These are phyloP conservation scores for Cladobotryum mycophilum DNA, from an alignment of 2,329 filamentous ascomycete species.

Conservation along the genomic window DNA sequence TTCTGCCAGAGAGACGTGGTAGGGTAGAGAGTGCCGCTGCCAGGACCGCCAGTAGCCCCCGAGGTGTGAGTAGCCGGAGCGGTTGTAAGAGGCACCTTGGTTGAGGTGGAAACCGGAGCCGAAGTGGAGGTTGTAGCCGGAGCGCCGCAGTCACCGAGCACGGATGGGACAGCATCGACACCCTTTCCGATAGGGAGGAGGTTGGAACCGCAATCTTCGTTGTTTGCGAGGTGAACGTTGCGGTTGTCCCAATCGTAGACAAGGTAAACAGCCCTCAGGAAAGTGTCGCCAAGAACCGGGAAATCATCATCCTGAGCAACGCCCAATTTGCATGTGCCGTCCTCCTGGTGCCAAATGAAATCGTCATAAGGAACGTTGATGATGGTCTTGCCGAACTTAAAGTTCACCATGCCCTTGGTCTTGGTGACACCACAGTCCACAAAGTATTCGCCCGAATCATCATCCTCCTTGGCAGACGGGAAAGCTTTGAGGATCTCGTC, in stretches of 20 bases:
- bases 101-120: constrained; percentile 14
- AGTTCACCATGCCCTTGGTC: constrained; percentile 38
- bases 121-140: constrained; percentile 15
- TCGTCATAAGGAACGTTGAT: constrained; percentile 42
- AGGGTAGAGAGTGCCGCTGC: not conserved
- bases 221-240: constrained; percentile 31
- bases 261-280: constrained; percentile 39
- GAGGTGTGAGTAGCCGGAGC: not conserved
- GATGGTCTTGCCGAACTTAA: constrained; percentile 38
- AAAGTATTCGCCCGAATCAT: constrained; percentile 37
- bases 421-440: constrained; percentile 37
- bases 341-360: constrained; percentile 36
- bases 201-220: constrained; percentile 32
- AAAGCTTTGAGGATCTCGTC: constrained; percentile 37
- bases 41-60: not conserved
- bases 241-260: constrained; percentile 38
- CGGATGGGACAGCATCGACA: constrained; percentile 29
- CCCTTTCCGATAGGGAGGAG: constrained; percentile 33
- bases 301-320: constrained; percentile 37
- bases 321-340: constrained; percentile 36
- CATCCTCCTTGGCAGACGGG: constrained; percentile 37
- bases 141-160: constrained; percentile 24
- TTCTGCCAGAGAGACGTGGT: not conserved
- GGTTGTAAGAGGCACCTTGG: not conserved
- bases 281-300: constrained; percentile 38